Conservation (phyloP, 1,139 yeast genomes). For the Hansenula anomala region DNA sequence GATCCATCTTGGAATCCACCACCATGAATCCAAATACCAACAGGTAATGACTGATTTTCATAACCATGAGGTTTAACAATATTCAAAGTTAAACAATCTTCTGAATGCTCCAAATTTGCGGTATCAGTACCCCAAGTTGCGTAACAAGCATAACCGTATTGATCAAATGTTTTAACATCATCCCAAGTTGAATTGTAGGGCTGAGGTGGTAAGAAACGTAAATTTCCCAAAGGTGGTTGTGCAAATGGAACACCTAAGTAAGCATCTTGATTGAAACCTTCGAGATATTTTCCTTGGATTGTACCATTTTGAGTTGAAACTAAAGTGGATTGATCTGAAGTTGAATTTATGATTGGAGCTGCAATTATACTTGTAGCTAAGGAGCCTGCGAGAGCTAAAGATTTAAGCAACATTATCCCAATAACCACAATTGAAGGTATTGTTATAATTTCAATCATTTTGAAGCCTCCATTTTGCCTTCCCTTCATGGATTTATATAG, state of each 20-base stretch:
- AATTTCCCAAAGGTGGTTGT: conserved; percentile 13
- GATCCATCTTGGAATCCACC: conserved; percentile 30
- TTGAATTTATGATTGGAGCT: too few relatives aligned
- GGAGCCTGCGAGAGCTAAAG: too few relatives aligned
- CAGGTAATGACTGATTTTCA: conserved; percentile 33
- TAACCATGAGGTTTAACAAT: conserved; percentile 62
- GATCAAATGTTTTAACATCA: conserved; percentile 1
- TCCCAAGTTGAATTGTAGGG: conserved; percentile 3
- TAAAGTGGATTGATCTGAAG: too few relatives aligned
- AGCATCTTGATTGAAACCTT: conserved; percentile 5
- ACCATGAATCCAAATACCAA: conserved; percentile 31
- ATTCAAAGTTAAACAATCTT: conserved; percentile 45
- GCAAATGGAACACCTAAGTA: conserved; percentile 19
- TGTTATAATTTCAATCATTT: too few relatives aligned
- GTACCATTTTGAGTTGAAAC: too few relatives aligned
- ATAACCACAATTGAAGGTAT: too few relatives aligned
- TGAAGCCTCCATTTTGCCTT: too few relatives aligned
- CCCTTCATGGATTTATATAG: too few relatives aligned
- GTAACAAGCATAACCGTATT: conserved; percentile 7
- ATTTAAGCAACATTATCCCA: too few relatives aligned
- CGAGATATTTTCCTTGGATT: background rate
- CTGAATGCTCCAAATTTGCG: background rate
- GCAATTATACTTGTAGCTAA: too few relatives aligned
- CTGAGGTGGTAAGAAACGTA: conserved; percentile 14
- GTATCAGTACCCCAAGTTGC: background rate